A percentile compares a stretch with the other conserved stretches of the same genome.
These are phyloP conservation scores for Phytopythium kandeliae DNA, from an alignment of 352 stramenopile genomes.

Conservation along the genomic window DNA sequence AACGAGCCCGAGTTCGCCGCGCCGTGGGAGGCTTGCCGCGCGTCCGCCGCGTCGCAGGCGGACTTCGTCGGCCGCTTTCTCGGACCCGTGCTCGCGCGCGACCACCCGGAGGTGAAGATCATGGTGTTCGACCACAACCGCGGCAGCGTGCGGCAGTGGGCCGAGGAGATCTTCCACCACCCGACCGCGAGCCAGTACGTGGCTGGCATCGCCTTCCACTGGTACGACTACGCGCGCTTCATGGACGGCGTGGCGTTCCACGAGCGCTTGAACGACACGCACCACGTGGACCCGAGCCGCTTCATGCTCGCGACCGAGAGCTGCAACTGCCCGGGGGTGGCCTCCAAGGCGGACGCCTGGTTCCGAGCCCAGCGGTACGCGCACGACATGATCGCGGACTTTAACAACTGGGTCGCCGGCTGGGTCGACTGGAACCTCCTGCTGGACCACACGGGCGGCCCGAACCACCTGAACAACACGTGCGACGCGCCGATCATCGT, in stretches of 20 bases:
- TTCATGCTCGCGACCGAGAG: conserved; percentile 73
- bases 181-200: conserved; percentile 66
- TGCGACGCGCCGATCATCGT: conserved; percentile 82
- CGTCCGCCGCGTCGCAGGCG: conserved; percentile 45
- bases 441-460: conserved; percentile 80
- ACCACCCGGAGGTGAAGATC: conserved; percentile 88
- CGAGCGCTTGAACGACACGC: conserved; percentile 69
- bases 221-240: conserved; percentile 65
- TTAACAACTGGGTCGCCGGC: conserved; percentile 83
- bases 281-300: conserved; percentile 47
- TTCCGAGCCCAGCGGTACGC: conserved; percentile 83
- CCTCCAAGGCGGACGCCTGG: conserved; percentile 55
- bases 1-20: conserved; percentile 85
- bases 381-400: conserved; percentile 88
- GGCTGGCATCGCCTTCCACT: conserved; percentile 90
- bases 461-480: conserved; percentile 82
- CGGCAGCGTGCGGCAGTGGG: conserved; percentile 63
- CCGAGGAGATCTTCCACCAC: conserved; percentile 63
- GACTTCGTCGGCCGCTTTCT: conserved; percentile 85
- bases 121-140: conserved; percentile 93
- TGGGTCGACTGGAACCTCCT: conserved; percentile 94
- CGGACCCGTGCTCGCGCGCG: conserved; percentile 68
- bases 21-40: conserved; percentile 70
- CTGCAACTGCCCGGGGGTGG: conserved; percentile 72
- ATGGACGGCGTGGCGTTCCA: conserved; percentile 72